A percentile compares a stretch with the other conserved stretches of the same genome.
Evolutionary conservation across 495 filamentous ascomycete species (phyloP).

Genomic region (Hyaloscypha bicolor): DNA sequence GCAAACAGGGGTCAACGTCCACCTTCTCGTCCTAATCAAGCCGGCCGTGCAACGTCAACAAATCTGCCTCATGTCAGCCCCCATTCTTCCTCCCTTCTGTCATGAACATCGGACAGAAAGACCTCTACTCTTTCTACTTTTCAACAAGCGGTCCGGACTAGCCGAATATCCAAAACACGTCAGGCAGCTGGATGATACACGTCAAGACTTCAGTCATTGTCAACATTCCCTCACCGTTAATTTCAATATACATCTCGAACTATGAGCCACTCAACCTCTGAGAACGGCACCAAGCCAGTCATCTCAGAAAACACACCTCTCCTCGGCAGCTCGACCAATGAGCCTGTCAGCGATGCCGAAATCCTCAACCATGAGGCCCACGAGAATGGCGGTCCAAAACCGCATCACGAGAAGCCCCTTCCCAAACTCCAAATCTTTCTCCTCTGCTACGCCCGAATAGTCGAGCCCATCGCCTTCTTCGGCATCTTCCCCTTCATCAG

Average conservation of each 20-base stretch:
- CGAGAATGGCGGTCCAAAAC: not conserved
- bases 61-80: not conserved
- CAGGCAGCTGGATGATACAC: not conserved
- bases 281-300: not conserved
- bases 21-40: not conserved
- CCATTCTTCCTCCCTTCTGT: not conserved
- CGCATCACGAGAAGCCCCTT: slow-evolving; percentile 44
- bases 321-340: slow-evolving; percentile 1
- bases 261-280: not conserved
- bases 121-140: not conserved
- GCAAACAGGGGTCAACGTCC: not conserved
- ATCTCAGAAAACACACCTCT: slow-evolving; percentile 25
- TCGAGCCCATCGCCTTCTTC: slow-evolving; percentile 78
- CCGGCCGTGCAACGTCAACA: not conserved
- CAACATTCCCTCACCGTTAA: not conserved
- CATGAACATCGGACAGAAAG: not conserved
- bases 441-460: slow-evolving; percentile 66
- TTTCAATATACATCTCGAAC: not conserved
- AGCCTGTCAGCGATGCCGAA: not conserved
- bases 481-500: slow-evolving; percentile 76
- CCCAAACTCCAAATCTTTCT: slow-evolving; percentile 61
- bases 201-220: not conserved
- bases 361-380: not conserved
- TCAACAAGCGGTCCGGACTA: not conserved
- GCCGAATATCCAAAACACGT: not conserved